phyloP scores from a whole-genome alignment of 2,329 filamentous ascomycete species.

The Fusarium euwallaceae region DNA sequence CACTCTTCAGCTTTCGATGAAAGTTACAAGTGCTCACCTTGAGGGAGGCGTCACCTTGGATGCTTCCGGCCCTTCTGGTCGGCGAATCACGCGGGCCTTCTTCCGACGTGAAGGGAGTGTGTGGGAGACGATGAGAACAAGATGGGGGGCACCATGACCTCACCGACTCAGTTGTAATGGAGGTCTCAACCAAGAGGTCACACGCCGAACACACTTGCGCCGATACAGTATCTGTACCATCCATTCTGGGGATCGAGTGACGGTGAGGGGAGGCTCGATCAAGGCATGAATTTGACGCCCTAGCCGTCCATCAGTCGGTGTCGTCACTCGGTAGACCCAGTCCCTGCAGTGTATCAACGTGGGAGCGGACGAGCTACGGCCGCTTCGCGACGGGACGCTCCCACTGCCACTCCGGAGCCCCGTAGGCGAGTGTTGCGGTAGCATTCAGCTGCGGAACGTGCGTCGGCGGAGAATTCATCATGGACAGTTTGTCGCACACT shows the following conservation, averaged over 20 bases:
- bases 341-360: conserved; percentile 40
- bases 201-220: conserved; percentile 5
- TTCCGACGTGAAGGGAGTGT: neutral
- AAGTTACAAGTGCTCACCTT: conserved; percentile 1
- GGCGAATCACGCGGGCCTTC: conserved; percentile 29
- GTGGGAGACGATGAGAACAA: conserved; percentile 7
- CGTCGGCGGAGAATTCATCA: conserved; percentile 31
- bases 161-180: conserved; percentile 24
- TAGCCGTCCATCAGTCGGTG: conserved; percentile 12
- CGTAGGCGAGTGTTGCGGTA: conserved; percentile 19
- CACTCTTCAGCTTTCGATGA: neutral
- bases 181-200: conserved; percentile 28
- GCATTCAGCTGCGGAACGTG: conserved; percentile 23
- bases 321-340: conserved; percentile 18
- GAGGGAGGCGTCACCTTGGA: conserved; percentile 5
- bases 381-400: conserved; percentile 36
- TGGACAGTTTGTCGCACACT: neutral
- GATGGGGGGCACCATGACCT: conserved; percentile 26
- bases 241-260: neutral
- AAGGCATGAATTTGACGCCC: conserved; percentile 19
- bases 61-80: neutral
- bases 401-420: conserved; percentile 26
- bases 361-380: conserved; percentile 29
- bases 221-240: conserved; percentile 7
- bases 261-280: neutral